Evolutionary conservation across 371 early-diverging fungal species (phyloP).

Genomic region (Coemansia sp.): DNA sequence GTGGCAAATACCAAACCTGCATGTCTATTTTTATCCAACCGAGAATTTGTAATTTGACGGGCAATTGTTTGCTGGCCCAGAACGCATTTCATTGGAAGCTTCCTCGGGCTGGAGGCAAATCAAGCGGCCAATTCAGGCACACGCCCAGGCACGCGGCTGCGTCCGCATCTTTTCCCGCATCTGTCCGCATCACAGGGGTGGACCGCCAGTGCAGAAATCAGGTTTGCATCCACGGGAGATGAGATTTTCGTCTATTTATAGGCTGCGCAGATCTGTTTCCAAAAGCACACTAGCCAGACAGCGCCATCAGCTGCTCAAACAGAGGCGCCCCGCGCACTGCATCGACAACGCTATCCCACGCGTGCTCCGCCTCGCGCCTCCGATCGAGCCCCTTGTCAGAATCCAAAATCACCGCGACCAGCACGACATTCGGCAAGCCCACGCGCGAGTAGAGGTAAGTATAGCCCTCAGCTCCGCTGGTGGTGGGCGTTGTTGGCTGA

Average conservation of each 20-base stretch:
- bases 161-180: conserved; percentile 10
- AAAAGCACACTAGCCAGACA: conserved; percentile 6
- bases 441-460: conserved; percentile 46
- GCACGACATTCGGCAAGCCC: conserved; percentile 27
- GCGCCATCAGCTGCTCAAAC: conserved; percentile 30
- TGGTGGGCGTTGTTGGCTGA: conserved; percentile 4
- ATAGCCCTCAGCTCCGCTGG: conserved; percentile 28
- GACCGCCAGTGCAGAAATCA: not conserved
- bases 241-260: conserved; percentile 7
- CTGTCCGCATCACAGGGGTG: not conserved
- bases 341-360: conserved; percentile 40
- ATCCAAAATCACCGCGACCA: conserved; percentile 39
- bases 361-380: conserved; percentile 38
- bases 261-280: not conserved
- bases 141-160: not conserved
- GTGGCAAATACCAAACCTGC: conserved; percentile 15
- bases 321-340: conserved; percentile 35
- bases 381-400: conserved; percentile 40
- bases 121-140: conserved; percentile 16
- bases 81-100: too few species aligned
- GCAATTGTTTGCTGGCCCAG: too few species aligned
- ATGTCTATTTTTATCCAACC: conserved; percentile 13
- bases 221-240: not conserved
- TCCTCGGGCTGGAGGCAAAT: too few species aligned
- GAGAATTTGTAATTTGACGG: too few species aligned